A percentile compares a stretch with the other conserved stretches of the same genome.
These are phyloP conservation scores for Venturia carpophila DNA, from an alignment of 2,329 filamentous ascomycete genomes.

Conservation along the genomic window DNA sequence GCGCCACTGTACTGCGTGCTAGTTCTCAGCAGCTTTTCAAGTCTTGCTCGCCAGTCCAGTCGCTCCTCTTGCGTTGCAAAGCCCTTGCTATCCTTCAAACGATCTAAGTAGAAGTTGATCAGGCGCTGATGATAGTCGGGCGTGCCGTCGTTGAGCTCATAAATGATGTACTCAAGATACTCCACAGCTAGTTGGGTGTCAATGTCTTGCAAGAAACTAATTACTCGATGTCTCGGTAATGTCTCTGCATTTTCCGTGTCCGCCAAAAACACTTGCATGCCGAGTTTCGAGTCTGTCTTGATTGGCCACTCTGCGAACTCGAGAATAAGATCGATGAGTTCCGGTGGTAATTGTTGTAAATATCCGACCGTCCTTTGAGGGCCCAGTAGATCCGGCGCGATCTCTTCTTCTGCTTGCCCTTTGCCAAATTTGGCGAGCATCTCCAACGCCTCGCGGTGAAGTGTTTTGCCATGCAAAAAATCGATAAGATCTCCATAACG, in stretches of 20 bases:
- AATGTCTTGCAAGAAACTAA: constrained; percentile 64
- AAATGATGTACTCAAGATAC: constrained; percentile 87
- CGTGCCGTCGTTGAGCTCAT: constrained; percentile 74
- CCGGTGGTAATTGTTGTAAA: constrained; percentile 78
- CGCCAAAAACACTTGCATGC: constrained; percentile 87
- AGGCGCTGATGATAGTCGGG: constrained; percentile 83
- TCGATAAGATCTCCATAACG: constrained; percentile 94
- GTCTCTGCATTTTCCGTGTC: constrained; percentile 94
- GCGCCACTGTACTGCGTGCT: constrained; percentile 75
- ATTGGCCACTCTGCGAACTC: constrained; percentile 90
- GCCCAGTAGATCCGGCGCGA: constrained; percentile 56
- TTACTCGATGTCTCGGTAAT: constrained; percentile 67
- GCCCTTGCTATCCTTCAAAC: constrained; percentile 34
- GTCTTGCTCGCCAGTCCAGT: constrained; percentile 50
- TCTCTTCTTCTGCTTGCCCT: constrained; percentile 43
- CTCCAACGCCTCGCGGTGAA: constrained; percentile 80
- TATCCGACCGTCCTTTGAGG: constrained; percentile 80
- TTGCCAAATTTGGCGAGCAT: constrained; percentile 73
- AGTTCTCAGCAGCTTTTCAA: constrained; percentile 66
- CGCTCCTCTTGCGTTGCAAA: constrained; percentile 31
- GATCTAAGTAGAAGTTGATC: constrained; percentile 61
- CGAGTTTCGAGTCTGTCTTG: constrained; percentile 59
- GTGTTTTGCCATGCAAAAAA: constrained; percentile 90
- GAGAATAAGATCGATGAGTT: constrained; percentile 82
- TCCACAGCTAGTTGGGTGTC: constrained; percentile 63